Evolutionary conservation across 2,329 filamentous ascomycete species (phyloP), one percentile per base, ranked within the genome.

Genomic region (Exserohilum turcica): DNA sequence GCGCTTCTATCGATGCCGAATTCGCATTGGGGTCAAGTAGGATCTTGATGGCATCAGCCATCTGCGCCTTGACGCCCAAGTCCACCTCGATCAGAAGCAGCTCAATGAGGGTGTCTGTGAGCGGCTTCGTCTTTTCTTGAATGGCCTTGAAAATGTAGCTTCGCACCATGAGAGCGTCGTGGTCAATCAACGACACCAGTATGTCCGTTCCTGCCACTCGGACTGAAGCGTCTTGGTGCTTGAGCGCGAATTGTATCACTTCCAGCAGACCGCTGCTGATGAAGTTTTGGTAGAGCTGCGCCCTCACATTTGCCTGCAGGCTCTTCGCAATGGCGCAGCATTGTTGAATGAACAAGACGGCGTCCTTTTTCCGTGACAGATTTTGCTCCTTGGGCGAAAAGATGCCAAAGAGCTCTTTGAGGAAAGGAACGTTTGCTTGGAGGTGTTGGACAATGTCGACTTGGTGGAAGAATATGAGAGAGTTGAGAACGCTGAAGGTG

Each of bases 381-480:
- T 90, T 86, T 46, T 75, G 72, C 54, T 86, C 84, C 19, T 86
- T 80, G 0, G 85, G 79, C 16, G 82, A 84, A 68, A 97, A 97
- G 57, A 97, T 91, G 48, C 84, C 83, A 72, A 97, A 99, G 3
- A 97, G 82, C 57, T 97, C 91, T 61, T 86, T 87, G 24, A 97
- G 78, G 67, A 96, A 97, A 1, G 78, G 77, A 0, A 80, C 80
- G 66, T 96, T 96, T 21, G 82, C 82, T 74, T 97, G 92, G n/a
- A 99, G 82, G 75, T 97, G 91, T 69, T 93, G 90, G 43, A 99
- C 89, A 70, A 99, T 97, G 70, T 97, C 94, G 65, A 97, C 92
- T 78, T 99, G 94, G 77, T 97, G 94, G 82, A 96, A 99, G 79
- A 97, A 99, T 63, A 99, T 99, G 65, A 97, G 84, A 44, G 92